Conservation (phyloP, 441 rosid genomes). For the Heliophila coronopifolia region DNA sequence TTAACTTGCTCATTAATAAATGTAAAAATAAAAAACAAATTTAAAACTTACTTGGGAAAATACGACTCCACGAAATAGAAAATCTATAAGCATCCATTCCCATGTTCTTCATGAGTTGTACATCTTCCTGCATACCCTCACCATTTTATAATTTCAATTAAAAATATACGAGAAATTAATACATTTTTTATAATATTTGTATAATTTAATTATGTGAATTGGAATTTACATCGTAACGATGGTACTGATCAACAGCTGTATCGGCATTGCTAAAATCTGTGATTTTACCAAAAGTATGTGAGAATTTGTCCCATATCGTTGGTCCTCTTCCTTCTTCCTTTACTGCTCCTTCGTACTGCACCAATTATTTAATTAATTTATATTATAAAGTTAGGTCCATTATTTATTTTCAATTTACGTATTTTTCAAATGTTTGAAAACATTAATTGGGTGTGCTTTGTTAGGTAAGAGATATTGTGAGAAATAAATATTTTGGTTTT, state of each 20-base stretch:
- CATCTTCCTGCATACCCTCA: slow-evolving; percentile 43
- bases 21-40: too few relatives aligned
- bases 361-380: background rate
- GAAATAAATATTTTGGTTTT: slow-evolving; percentile 3
- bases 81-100: slow-evolving; percentile 69
- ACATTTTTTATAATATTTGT: too few relatives aligned
- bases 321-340: slow-evolving; percentile 80
- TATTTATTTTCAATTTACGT: background rate
- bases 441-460: slow-evolving; percentile 14
- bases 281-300: slow-evolving; percentile 70
- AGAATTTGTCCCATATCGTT: slow-evolving; percentile 77
- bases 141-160: background rate
- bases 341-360: slow-evolving; percentile 92
- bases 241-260: slow-evolving; percentile 86
- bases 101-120: slow-evolving; percentile 66
- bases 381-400: background rate
- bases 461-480: slow-evolving; percentile 14
- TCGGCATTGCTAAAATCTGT: slow-evolving; percentile 70
- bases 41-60: slow-evolving; percentile 50
- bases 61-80: slow-evolving; percentile 66
- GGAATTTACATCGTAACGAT: slow-evolving; percentile 51
- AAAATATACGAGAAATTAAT: background rate
- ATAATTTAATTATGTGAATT: too few relatives aligned
- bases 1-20: background rate
- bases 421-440: background rate